Conservation (phyloP, 2,329 filamentous ascomycete species). For the Venturia asperata region DNA sequence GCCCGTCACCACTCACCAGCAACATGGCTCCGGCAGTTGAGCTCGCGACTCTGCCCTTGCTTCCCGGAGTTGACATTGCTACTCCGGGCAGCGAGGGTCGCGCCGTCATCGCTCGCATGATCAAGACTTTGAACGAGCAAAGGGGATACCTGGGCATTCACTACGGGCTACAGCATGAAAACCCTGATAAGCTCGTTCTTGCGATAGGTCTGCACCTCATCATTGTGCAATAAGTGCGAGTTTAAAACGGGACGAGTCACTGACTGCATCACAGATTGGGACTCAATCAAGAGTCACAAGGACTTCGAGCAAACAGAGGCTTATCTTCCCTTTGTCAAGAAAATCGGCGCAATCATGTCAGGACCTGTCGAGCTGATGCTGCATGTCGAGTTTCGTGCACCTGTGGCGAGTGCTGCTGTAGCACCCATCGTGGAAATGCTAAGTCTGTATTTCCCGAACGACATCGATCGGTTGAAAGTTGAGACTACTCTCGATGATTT, state of each 20-base stretch:
- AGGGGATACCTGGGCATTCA: slow-evolving; percentile 32
- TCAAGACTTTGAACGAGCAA: slow-evolving; percentile 31
- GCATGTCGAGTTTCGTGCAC: slow-evolving; percentile 31
- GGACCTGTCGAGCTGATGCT: slow-evolving; percentile 25
- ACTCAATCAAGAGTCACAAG: slow-evolving; percentile 33
- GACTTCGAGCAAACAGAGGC: slow-evolving; percentile 32
- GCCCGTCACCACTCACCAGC: not conserved
- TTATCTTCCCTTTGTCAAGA: slow-evolving; percentile 36
- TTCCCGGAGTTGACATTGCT: slow-evolving; percentile 28
- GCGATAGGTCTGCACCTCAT: slow-evolving; percentile 34
- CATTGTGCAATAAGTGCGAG: slow-evolving; percentile 1
- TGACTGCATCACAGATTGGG: slow-evolving; percentile 36
- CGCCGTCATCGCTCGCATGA: slow-evolving; percentile 28
- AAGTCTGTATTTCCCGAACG: slow-evolving; percentile 37
- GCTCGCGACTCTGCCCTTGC: slow-evolving; percentile 19
- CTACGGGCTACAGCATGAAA: slow-evolving; percentile 37
- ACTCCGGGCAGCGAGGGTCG: slow-evolving; percentile 27
- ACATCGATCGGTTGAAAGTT: slow-evolving; percentile 28
- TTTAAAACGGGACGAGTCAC: not conserved
- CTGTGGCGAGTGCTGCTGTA: slow-evolving; percentile 26
- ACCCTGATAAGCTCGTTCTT: slow-evolving; percentile 32
- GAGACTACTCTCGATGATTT: slow-evolving; percentile 35
- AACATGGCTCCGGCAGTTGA: slow-evolving; percentile 8
- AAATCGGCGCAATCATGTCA: slow-evolving; percentile 27
- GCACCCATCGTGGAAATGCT: slow-evolving; percentile 46